These are phyloP conservation scores for Arabidopsis hybrid DNA, from an alignment of 441 rosid species.

Conservation along the genomic window DNA sequence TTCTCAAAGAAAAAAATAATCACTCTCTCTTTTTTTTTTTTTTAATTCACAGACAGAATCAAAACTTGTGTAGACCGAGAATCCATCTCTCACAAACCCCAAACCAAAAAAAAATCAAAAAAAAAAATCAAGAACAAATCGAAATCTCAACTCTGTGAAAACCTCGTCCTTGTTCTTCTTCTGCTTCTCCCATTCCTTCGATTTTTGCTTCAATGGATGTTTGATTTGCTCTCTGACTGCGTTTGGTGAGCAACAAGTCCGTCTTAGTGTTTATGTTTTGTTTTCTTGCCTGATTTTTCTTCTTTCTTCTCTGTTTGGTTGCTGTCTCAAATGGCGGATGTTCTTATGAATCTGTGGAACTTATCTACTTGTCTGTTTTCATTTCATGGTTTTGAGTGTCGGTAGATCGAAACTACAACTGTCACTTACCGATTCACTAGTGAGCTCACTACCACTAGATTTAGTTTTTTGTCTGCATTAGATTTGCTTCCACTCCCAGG, in stretches of 20 bases:
- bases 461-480: constrained; percentile 23
- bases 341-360: constrained; percentile 36
- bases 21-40: neutral
- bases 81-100: constrained; percentile 22
- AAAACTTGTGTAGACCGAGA: constrained; percentile 41
- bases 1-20: neutral
- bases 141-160: constrained; percentile 36
- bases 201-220: constrained; percentile 47
- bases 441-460: constrained; percentile 40
- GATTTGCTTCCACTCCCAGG: constrained; percentile 30
- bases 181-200: neutral
- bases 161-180: constrained; percentile 33
- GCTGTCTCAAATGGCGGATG: constrained; percentile 42
- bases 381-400: constrained; percentile 42
- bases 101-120: constrained; percentile 8
- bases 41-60: constrained; percentile 19
- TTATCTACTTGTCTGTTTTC: constrained; percentile 19
- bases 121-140: constrained; percentile 38
- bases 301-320: constrained; percentile 45
- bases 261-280: neutral
- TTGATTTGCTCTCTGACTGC: constrained; percentile 46
- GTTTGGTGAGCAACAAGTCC: constrained; percentile 32
- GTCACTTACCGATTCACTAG: constrained; percentile 20
- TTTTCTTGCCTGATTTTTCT: neutral
- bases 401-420: constrained; percentile 41